phyloP scores from a whole-genome alignment of 2,329 filamentous ascomycete species.

The Aureobasidium sp. region DNA sequence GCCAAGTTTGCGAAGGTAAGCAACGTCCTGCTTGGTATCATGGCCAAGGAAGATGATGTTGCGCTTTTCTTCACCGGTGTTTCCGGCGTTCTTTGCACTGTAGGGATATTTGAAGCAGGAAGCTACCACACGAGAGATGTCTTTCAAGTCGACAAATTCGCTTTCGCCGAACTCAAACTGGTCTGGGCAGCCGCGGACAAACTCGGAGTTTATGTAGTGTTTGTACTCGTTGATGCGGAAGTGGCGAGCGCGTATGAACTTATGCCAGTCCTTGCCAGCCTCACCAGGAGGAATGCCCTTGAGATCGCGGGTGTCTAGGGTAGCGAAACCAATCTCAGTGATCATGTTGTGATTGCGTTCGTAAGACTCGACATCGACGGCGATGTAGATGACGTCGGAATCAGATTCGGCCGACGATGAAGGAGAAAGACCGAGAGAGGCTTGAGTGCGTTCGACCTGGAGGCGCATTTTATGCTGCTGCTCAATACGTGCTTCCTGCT shows the following conservation, averaged over 20 bases:
- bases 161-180: slow-evolving; percentile 64
- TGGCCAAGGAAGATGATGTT: slow-evolving; percentile 76
- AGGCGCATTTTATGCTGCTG: slow-evolving; percentile 47
- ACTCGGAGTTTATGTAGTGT: slow-evolving; percentile 59
- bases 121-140: slow-evolving; percentile 42
- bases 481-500: slow-evolving; percentile 41
- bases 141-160: slow-evolving; percentile 45
- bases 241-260: slow-evolving; percentile 62
- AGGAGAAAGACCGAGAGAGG: slow-evolving; percentile 62
- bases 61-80: slow-evolving; percentile 30
- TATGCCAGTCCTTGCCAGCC: slow-evolving; percentile 59
- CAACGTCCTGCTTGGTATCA: slow-evolving; percentile 59
- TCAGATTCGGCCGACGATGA: slow-evolving; percentile 37
- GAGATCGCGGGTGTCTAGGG: slow-evolving; percentile 64
- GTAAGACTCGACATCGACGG: slow-evolving; percentile 75
- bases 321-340: slow-evolving; percentile 80
- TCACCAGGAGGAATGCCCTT: slow-evolving; percentile 51
- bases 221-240: slow-evolving; percentile 66
- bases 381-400: slow-evolving; percentile 60
- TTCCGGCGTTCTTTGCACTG: neutral
- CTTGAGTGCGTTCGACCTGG: slow-evolving; percentile 57
- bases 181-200: slow-evolving; percentile 65
- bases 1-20: slow-evolving; percentile 58
- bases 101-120: slow-evolving; percentile 52
- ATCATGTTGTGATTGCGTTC: slow-evolving; percentile 60